phyloP scores from a whole-genome alignment of 768 basidiomycete species.

The Hygrophoropsis aurantiaca region DNA sequence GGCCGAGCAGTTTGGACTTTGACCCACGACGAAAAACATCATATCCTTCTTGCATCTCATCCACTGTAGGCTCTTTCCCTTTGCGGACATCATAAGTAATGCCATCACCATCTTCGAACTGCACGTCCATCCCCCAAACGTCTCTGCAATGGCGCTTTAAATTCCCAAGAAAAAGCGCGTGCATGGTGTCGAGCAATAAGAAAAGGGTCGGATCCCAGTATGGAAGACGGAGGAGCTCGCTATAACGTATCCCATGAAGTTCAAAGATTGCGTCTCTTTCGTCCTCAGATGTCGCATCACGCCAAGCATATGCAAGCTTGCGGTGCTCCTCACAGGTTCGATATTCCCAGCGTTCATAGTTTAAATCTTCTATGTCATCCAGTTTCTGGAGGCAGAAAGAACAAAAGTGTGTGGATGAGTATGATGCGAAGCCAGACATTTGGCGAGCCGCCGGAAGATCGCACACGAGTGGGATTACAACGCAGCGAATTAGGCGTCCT shows the following conservation, averaged over 20 bases:
- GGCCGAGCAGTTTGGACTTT: no score
- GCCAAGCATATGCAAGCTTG: not conserved
- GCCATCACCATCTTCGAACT: not conserved
- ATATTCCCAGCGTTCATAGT: constrained; percentile 14
- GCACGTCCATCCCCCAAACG: constrained; percentile 14
- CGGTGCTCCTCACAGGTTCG: constrained; percentile 9
- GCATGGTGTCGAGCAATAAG: constrained; percentile 38
- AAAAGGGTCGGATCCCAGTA: constrained; percentile 34
- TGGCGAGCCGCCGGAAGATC: constrained; percentile 27
- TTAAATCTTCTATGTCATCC: constrained; percentile 14
- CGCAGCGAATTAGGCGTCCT: constrained; percentile 9
- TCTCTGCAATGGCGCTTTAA: constrained; percentile 24
- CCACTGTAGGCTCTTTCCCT: no score
- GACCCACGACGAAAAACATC: no score
- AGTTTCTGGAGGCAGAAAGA: constrained; percentile 12
- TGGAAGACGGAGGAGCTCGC: constrained; percentile 28
- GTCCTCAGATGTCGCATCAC: not conserved
- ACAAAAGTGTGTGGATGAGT: no score
- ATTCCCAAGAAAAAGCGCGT: constrained; percentile 32
- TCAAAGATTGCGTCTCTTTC: constrained; percentile 6
- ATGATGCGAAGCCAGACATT: no score
- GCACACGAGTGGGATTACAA: constrained; percentile 23
- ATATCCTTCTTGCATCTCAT: no score
- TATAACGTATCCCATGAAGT: constrained; percentile 26
- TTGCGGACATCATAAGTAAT: no score